Evolutionary conservation across 1,284 basidiomycete genomes (phyloP), one percentile per base, ranked within the genome.

Genomic region (Taiwanofungus camphoratus): DNA sequence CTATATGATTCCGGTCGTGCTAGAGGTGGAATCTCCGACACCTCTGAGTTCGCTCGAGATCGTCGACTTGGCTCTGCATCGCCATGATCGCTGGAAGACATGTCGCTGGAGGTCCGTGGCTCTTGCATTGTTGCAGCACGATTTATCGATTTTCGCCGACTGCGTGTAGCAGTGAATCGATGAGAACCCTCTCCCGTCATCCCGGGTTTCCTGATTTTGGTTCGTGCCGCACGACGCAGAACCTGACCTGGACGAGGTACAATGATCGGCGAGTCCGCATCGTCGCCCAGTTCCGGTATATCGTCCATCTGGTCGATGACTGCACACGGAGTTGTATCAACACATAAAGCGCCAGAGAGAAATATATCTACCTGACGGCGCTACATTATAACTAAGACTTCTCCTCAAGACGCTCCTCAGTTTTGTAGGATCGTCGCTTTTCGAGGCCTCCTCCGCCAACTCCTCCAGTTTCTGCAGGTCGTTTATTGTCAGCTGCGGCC

Each of bases 401-500:
- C 94, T 77, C 53, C 92, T 74, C 49, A 99, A 69, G 41, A 93
- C 77, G 41, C 74, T 87, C 54, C 92, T 77, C 54, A 97, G 77
- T 61, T 79, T 82, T 35, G 83, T 77, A 16, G 92, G 88, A 66
- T 96, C 92, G 55, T 92, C 84, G 52, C 77, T 87, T 55, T 76
- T 73, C 15, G 82, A 83, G 1, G 88, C 87, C 64, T 92, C 86
- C 66, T 96, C 91, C 34, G 93, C 92, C 16, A 98, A 70, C 61
- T 88, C 79, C 64, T 99, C 95, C 48, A 99, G 71, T 63, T 82
- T 85, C 66, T 98, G 94, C 23, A 98, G 70, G 64, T 98, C 95
- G 54, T 73, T 82, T 62, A 98, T 88, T 13, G 92, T 95, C 42
- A 97, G 70, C 63, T 91, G 79, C 57, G 87, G 77, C 1, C 76